phyloP scores from a whole-genome alignment of 164 flowering plant species.

The Magnolia kwangsiensis region DNA sequence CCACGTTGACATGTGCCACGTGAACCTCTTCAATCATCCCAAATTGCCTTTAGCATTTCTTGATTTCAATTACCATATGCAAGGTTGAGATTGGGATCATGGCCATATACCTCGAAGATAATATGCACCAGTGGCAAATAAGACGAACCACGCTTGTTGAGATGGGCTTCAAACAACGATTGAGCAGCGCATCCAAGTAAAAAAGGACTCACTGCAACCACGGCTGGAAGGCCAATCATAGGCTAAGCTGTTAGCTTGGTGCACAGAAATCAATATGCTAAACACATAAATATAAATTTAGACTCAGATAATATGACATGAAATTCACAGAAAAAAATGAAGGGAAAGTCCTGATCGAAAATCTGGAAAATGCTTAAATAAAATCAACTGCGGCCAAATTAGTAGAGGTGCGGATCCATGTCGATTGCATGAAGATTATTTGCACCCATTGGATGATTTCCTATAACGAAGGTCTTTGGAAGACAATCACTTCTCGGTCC shows the following conservation, averaged over 20 bases:
- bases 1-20: neutral
- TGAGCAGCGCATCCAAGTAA: conserved; percentile 66
- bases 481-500: too few relatives aligned
- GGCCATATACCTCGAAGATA: conserved; percentile 65
- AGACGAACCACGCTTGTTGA: conserved; percentile 52
- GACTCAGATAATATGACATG: too few relatives aligned
- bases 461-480: too few relatives aligned
- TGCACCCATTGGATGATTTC: too few relatives aligned
- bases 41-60: neutral
- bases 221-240: conserved; percentile 48
- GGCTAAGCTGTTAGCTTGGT: conserved; percentile 39
- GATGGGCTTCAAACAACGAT: conserved; percentile 49
- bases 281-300: too few relatives aligned
- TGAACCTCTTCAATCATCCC: neutral
- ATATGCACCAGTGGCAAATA: conserved; percentile 89
- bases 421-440: too few relatives aligned
- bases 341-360: too few relatives aligned
- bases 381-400: too few relatives aligned
- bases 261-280: too few relatives aligned
- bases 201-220: conserved; percentile 72
- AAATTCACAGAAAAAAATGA: too few relatives aligned
- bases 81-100: neutral
- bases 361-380: too few relatives aligned
- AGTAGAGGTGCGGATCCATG: too few relatives aligned
- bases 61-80: neutral